Evolutionary conservation across 345 rosid species (phyloP).

Genomic region (Clarkia xantiana): DNA sequence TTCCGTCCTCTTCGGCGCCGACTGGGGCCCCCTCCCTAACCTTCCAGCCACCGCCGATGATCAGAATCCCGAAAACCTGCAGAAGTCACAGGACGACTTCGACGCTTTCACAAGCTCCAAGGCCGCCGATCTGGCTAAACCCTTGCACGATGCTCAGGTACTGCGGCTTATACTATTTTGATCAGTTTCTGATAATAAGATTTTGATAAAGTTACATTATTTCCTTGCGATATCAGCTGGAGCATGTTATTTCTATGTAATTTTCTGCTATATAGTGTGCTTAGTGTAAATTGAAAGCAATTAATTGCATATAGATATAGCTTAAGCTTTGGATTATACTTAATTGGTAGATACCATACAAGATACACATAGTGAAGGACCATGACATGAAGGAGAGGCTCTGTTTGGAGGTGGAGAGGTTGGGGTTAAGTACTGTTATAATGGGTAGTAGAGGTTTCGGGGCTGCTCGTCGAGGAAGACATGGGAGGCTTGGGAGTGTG

Average conservation of each 20-base stretch:
- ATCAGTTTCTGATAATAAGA: too few relatives aligned
- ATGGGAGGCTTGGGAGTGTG: slow-evolving; percentile 67
- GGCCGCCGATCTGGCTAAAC: slow-evolving; percentile 61
- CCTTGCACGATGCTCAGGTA: slow-evolving; percentile 15
- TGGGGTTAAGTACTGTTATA: slow-evolving; percentile 52
- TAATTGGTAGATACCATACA: slow-evolving; percentile 5
- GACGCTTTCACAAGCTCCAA: slow-evolving; percentile 60
- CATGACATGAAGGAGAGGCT: slow-evolving; percentile 90
- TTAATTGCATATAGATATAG: too few relatives aligned
- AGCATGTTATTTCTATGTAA: too few relatives aligned
- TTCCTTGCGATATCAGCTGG: too few relatives aligned
- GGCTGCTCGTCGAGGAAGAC: slow-evolving; percentile 50
- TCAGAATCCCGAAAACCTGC: slow-evolving; percentile 8
- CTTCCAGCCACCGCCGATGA: slow-evolving; percentile 16
- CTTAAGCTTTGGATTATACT: too few relatives aligned
- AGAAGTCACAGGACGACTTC: slow-evolving; percentile 54
- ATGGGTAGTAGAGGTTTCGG: slow-evolving; percentile 83
- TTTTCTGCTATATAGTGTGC: too few relatives aligned
- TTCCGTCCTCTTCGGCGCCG: slow-evolving; percentile 87
- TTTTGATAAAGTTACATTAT: too few relatives aligned
- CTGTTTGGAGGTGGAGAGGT: slow-evolving; percentile 65
- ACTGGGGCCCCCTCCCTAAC: slow-evolving; percentile 73
- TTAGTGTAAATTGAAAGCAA: too few relatives aligned
- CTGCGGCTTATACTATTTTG: too few relatives aligned
- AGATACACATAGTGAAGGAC: slow-evolving; percentile 79